These are phyloP conservation scores for Chlamydomonas sp. DNA, from an alignment of 139 green algal species.

Conservation along the genomic window DNA sequence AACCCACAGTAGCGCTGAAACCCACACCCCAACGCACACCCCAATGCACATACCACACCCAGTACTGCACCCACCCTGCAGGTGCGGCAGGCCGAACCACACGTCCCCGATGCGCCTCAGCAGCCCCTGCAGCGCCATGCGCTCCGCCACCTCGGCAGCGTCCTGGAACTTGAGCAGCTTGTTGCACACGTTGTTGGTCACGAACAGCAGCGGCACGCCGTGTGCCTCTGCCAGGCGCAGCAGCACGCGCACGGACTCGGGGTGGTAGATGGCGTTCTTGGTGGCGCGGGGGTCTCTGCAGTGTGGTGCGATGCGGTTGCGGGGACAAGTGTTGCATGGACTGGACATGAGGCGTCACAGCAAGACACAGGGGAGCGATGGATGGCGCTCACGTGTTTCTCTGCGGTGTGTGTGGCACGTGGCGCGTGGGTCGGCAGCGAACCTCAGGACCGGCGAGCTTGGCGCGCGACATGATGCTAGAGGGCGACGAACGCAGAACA, in stretches of 20 bases:
- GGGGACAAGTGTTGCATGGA: background rate
- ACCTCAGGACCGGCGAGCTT: too few relatives aligned
- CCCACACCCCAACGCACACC: background rate
- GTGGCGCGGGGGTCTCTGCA: constrained; percentile 52
- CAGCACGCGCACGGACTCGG: constrained; percentile 37
- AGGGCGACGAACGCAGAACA: too few relatives aligned
- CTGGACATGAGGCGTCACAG: background rate
- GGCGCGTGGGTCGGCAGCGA: too few relatives aligned
- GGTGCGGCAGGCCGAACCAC: constrained; percentile 46
- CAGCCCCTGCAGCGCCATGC: constrained; percentile 35
- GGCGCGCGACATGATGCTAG: too few relatives aligned
- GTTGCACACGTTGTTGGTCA: constrained; percentile 67
- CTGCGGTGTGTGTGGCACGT: background rate
- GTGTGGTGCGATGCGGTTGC: background rate
- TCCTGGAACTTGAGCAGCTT: constrained; percentile 51
- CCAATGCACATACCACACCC: background rate
- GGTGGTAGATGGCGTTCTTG: constrained; percentile 60
- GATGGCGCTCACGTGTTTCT: background rate
- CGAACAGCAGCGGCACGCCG: constrained; percentile 57
- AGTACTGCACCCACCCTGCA: constrained; percentile 2
- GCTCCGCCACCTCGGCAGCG: constrained; percentile 21
- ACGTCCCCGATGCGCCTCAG: constrained; percentile 21
- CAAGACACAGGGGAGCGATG: background rate
- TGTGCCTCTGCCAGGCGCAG: constrained; percentile 40
- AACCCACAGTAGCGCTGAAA: background rate